Evolutionary conservation across 208 protist species (phyloP).

Genomic region (Acanthamoeba lenticulata): DNA sequence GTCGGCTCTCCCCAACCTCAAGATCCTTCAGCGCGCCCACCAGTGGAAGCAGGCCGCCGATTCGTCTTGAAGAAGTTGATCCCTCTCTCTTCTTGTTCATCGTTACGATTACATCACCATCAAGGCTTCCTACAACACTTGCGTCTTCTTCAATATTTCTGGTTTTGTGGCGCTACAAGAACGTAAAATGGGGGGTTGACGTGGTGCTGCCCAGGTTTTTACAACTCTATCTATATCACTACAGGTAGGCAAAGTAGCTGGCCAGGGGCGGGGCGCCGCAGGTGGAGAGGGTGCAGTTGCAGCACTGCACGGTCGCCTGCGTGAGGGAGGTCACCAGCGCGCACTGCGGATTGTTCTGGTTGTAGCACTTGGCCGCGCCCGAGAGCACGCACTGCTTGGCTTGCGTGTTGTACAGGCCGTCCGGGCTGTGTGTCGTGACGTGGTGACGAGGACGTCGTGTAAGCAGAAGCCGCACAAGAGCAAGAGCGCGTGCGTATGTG

Average conservation of each 20-base stretch:
- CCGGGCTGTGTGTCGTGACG: neutral
- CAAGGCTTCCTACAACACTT: too few species aligned
- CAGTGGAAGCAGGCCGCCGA: constrained; percentile 79
- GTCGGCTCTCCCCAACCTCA: constrained; percentile 75
- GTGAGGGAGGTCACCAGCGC: neutral
- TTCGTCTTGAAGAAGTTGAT: neutral
- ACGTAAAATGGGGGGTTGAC: too few species aligned
- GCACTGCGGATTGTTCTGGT: neutral
- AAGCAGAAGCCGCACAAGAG: neutral
- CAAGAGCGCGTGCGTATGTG: neutral
- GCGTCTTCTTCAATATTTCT: too few species aligned
- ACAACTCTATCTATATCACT: neutral
- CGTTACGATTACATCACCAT: too few species aligned
- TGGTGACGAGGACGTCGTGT: neutral
- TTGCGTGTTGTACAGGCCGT: constrained; percentile 20
- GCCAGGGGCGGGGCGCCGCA: neutral
- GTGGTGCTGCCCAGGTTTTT: neutral
- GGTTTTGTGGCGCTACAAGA: too few species aligned
- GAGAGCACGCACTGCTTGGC: neutral
- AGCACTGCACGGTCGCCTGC: neutral
- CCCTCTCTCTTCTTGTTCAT: neutral
- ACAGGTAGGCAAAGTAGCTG: neutral
- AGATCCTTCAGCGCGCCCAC: constrained; percentile 84
- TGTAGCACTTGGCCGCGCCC: neutral
- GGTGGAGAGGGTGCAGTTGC: constrained; percentile 1